These are phyloP conservation scores for Pseudonitzschia multiseries DNA, from an alignment of 108 stramenopile genomes.

Conservation along the genomic window DNA sequence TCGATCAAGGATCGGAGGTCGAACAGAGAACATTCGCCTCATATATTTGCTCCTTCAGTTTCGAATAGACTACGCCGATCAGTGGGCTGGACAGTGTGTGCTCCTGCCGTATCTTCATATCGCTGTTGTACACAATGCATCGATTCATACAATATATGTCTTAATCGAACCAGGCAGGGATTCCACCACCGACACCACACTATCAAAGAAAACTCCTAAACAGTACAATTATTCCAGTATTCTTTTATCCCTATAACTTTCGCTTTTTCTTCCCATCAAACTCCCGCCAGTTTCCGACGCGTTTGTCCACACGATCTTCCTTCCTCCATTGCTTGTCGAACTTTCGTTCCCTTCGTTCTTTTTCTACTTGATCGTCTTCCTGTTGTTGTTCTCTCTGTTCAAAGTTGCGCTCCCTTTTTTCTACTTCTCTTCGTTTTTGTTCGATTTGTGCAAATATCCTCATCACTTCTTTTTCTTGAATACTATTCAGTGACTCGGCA, in stretches of 20 bases:
- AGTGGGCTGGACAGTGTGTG: no score
- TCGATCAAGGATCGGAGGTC: no score
- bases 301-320: slow-evolving; percentile 72
- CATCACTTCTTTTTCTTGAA: slow-evolving; percentile 69
- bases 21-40: no score
- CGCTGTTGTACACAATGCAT: no score
- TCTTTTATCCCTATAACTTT: not conserved
- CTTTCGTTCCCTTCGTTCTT: slow-evolving; percentile 61
- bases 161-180: no score
- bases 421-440: slow-evolving; percentile 73
- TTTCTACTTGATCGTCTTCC: slow-evolving; percentile 77
- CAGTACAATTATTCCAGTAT: no score
- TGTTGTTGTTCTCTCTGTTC: slow-evolving; percentile 82
- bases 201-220: no score
- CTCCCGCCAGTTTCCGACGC: slow-evolving; percentile 89
- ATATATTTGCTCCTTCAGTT: no score
- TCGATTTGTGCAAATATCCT: slow-evolving; percentile 84
- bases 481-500: slow-evolving; percentile 35
- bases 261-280: slow-evolving; percentile 53
- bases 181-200: no score
- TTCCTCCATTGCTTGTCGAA: slow-evolving; percentile 82
- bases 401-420: slow-evolving; percentile 66
- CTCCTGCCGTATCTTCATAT: no score
- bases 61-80: no score
- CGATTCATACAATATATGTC: no score